These are phyloP conservation scores for Penicillium bovifimosum DNA, from an alignment of 495 filamentous ascomycete species.

Conservation along the genomic window DNA sequence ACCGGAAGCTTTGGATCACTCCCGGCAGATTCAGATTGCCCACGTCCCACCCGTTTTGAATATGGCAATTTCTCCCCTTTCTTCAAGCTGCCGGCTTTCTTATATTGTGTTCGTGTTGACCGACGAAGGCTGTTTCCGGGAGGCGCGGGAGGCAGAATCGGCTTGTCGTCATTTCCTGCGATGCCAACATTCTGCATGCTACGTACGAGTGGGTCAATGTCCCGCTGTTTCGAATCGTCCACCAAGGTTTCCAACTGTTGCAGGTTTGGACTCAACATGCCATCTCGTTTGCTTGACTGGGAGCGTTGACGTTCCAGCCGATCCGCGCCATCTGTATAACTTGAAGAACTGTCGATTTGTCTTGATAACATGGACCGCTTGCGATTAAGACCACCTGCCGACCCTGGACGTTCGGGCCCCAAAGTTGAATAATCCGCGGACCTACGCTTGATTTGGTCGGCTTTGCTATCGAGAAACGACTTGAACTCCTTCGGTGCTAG, in stretches of 20 bases:
- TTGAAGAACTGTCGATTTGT: conserved; percentile 73
- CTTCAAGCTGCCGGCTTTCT: conserved; percentile 70
- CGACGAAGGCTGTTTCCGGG: conserved; percentile 75
- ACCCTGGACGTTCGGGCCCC: conserved; percentile 54
- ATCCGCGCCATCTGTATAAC: conserved; percentile 86
- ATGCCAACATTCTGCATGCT: conserved; percentile 45
- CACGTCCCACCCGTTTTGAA: conserved; percentile 63
- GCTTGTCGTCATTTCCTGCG: conserved; percentile 67
- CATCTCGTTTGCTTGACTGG: conserved; percentile 44
- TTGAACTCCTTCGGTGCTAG: conserved; percentile 95
- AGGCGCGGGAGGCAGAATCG: conserved; percentile 70
- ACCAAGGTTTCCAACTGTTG: conserved; percentile 73
- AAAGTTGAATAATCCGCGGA: conserved; percentile 67
- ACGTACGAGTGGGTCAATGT: conserved; percentile 28
- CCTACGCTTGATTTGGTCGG: conserved; percentile 79
- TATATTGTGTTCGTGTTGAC: conserved; percentile 88
- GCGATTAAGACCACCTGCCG: conserved; percentile 61
- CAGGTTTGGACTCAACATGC: conserved; percentile 53
- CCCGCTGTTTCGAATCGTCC: conserved; percentile 65
- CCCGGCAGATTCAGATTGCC: conserved; percentile 48
- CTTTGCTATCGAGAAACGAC: conserved; percentile 87
- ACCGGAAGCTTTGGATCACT: conserved; percentile 45
- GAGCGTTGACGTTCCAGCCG: conserved; percentile 73
- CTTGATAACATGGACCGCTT: conserved; percentile 95
- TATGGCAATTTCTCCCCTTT: conserved; percentile 73